Evolutionary conservation across 306 rosid genomes (phyloP).

Genomic region (Sphenostylis stenocarpa): DNA sequence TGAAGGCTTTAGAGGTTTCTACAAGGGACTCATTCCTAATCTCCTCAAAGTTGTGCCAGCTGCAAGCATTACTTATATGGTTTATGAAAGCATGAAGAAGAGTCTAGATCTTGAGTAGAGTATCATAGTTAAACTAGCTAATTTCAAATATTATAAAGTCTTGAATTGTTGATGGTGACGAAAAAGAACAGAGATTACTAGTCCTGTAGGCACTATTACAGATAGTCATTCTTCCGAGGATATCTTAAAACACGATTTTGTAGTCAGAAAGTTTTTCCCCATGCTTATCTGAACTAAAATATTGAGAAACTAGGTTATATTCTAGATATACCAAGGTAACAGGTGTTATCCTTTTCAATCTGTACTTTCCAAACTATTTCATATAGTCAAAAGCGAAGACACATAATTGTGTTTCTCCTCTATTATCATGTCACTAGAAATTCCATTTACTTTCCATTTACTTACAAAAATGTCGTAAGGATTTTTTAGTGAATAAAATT

Average conservation of each 20-base stretch:
- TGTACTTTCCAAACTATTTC: constrained; percentile 19
- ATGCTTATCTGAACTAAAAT: constrained; percentile 46
- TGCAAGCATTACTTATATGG: constrained; percentile 60
- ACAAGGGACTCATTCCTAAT: constrained; percentile 58
- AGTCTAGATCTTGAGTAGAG: constrained; percentile 46
- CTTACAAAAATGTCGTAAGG: not conserved
- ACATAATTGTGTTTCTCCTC: not conserved
- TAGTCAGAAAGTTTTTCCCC: constrained; percentile 58
- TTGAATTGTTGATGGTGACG: constrained; percentile 45
- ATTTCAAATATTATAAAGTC: constrained; percentile 43
- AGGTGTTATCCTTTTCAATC: constrained; percentile 28
- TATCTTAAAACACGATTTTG: constrained; percentile 57
- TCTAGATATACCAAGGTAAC: constrained; percentile 34
- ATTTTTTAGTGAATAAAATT: constrained; percentile 4
- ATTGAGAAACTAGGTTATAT: constrained; percentile 48
- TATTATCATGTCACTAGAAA: not conserved
- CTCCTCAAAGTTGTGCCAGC: constrained; percentile 66
- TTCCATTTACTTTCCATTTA: constrained; percentile 2
- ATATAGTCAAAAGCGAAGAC: not conserved
- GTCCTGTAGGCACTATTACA: constrained; percentile 45
- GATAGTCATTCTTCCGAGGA: constrained; percentile 45
- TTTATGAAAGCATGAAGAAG: constrained; percentile 56
- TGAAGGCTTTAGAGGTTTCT: constrained; percentile 52
- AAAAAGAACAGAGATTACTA: constrained; percentile 38
- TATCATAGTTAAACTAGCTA: constrained; percentile 23